A percentile compares a stretch with the other conserved stretches of the same genome.
phyloP scores from a whole-genome alignment of 139 green algal genomes.

The Chlorella ohadii region DNA sequence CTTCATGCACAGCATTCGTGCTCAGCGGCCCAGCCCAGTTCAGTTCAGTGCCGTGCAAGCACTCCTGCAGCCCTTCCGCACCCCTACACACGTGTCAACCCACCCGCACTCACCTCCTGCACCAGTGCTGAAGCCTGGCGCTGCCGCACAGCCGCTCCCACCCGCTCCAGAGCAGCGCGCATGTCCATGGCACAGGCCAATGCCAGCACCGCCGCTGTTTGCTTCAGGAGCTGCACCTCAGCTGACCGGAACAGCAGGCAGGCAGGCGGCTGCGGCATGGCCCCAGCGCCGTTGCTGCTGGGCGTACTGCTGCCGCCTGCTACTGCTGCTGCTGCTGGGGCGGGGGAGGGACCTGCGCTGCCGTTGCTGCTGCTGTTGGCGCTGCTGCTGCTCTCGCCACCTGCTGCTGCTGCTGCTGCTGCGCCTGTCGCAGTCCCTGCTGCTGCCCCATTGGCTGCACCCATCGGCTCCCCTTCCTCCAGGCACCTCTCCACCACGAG shows the following conservation, averaged over 20 bases:
- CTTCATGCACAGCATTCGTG: no score
- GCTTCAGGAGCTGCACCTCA: conserved; percentile 57
- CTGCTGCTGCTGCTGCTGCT: neutral
- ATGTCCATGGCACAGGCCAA: conserved; percentile 71
- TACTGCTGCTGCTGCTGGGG: neutral
- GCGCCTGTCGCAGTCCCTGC: neutral
- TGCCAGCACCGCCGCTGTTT: conserved; percentile 56
- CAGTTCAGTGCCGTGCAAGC: no score
- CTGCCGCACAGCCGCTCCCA: conserved; percentile 36
- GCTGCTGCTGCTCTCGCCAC: neutral
- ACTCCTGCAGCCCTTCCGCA: no score
- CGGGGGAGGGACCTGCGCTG: neutral
- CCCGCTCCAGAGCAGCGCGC: conserved; percentile 51
- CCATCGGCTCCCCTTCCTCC: neutral
- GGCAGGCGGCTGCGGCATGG: conserved; percentile 21
- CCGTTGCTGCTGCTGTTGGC: neutral
- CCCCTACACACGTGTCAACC: neutral
- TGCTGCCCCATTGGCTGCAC: neutral
- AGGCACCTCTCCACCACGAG: conserved; percentile 60
- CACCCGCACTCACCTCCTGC: conserved; percentile 29
- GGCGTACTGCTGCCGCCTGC: neutral
- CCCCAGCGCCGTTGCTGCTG: no score
- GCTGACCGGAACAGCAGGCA: conserved; percentile 20
- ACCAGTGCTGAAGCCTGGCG: conserved; percentile 55
- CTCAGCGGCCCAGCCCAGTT: no score